A percentile compares a stretch with the other conserved stretches of the same genome.
These are phyloP conservation scores for Dissoconium aciculare DNA, from an alignment of 2,329 filamentous ascomycete species.

Conservation along the genomic window DNA sequence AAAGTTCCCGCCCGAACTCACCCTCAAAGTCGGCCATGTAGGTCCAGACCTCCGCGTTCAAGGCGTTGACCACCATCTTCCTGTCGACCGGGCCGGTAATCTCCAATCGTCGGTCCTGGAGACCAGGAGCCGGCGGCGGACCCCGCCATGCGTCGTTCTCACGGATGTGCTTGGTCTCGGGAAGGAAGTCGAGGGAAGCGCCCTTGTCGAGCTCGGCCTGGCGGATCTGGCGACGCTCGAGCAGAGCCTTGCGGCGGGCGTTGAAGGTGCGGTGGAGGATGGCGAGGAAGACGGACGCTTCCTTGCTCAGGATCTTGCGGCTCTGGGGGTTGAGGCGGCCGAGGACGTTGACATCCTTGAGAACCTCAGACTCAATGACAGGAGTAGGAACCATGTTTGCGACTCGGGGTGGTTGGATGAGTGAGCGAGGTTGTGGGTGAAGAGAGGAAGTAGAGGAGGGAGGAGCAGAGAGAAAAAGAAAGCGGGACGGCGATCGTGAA, in stretches of 20 bases:
- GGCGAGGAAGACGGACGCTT: conserved; percentile 81
- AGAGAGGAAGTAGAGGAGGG: background rate
- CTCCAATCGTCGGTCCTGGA: conserved; percentile 86
- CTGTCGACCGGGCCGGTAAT: conserved; percentile 94
- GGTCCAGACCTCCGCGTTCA: conserved; percentile 93
- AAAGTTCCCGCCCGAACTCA: conserved; percentile 32
- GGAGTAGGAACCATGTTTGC: conserved; percentile 10
- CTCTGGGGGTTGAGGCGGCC: conserved; percentile 63
- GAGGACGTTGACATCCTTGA: conserved; percentile 77
- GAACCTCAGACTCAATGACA: conserved; percentile 46
- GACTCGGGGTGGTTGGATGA: too few relatives aligned
- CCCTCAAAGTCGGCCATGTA: conserved; percentile 99
- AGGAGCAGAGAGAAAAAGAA: too few relatives aligned
- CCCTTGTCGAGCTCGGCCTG: conserved; percentile 91
- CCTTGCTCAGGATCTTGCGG: conserved; percentile 80
- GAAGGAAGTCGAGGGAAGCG: conserved; percentile 78
- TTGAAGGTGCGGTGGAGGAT: conserved; percentile 95
- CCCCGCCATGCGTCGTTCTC: conserved; percentile 91
- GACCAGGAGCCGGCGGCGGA: conserved; percentile 75
- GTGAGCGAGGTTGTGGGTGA: too few relatives aligned
- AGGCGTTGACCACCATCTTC: conserved; percentile 97
- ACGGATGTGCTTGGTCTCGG: conserved; percentile 88
- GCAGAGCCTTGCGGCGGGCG: conserved; percentile 66
- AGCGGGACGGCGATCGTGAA: too few relatives aligned
- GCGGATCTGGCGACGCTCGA: conserved; percentile 71